phyloP scores from a whole-genome alignment of 2,329 filamentous ascomycete genomes.

The Colletotrichum noveboracense region DNA sequence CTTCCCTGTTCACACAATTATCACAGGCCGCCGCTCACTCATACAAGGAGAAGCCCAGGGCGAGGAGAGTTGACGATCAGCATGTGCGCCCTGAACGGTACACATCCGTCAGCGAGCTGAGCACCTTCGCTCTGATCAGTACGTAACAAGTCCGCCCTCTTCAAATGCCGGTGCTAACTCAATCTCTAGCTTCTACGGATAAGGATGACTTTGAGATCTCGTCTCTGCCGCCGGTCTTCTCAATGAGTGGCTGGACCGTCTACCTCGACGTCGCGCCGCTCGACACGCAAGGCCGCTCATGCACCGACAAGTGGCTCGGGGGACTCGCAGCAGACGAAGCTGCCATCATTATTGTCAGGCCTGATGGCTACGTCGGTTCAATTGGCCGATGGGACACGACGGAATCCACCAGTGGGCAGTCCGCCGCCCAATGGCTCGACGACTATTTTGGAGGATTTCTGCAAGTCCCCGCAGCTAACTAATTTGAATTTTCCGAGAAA shows the following conservation, averaged over 20 bases:
- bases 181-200: conserved; percentile 54
- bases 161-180: neutral
- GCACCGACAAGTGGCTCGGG: conserved; percentile 46
- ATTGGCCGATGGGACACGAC: conserved; percentile 1
- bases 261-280: conserved; percentile 69
- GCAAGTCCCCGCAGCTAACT: neutral
- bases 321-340: conserved; percentile 17
- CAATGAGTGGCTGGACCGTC: conserved; percentile 72
- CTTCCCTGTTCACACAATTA: conserved; percentile 63
- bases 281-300: conserved; percentile 54
- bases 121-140: conserved; percentile 72
- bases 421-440: conserved; percentile 9
- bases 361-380: conserved; percentile 28
- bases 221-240: conserved; percentile 67
- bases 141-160: conserved; percentile 27
- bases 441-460: conserved; percentile 12
- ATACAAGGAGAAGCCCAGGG: conserved; percentile 60
- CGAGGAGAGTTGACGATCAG: conserved; percentile 60
- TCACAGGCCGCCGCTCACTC: conserved; percentile 64
- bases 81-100: conserved; percentile 74
- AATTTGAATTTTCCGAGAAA: neutral
- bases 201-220: conserved; percentile 69
- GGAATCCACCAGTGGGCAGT: neutral
- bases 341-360: conserved; percentile 23
- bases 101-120: conserved; percentile 60